Conservation (phyloP, 2,329 filamentous ascomycete species). For the Trichoderma brevicompactum region DNA sequence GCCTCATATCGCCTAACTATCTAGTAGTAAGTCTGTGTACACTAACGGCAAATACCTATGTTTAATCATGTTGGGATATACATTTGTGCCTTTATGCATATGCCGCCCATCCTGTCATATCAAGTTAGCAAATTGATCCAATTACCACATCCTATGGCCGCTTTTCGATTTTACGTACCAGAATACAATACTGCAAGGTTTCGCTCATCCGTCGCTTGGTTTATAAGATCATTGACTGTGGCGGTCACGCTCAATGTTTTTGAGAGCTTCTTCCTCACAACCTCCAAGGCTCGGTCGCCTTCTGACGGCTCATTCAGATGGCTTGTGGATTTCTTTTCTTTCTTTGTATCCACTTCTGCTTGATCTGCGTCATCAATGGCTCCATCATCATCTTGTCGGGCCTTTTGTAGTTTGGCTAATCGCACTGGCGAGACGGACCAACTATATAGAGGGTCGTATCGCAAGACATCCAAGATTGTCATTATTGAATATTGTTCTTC, state of each 20-base stretch:
- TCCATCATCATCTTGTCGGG: slow-evolving; percentile 55
- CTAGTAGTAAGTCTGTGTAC: background rate
- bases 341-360: slow-evolving; percentile 49
- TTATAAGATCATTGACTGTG: slow-evolving; percentile 95
- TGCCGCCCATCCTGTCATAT: slow-evolving; percentile 50
- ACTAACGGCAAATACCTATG: background rate
- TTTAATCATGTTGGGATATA: no score
- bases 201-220: slow-evolving; percentile 89
- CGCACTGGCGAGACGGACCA: slow-evolving; percentile 84
- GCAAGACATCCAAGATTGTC: slow-evolving; percentile 95
- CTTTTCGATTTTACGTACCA: slow-evolving; percentile 55
- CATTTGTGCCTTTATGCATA: slow-evolving; percentile 44
- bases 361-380: slow-evolving; percentile 45
- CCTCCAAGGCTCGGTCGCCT: slow-evolving; percentile 86
- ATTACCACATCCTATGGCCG: background rate
- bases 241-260: slow-evolving; percentile 93
- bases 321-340: slow-evolving; percentile 41
- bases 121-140: slow-evolving; percentile 1
- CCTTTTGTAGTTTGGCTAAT: slow-evolving; percentile 67
- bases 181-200: slow-evolving; percentile 91
- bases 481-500: slow-evolving; percentile 97
- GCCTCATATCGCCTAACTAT: background rate
- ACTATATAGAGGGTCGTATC: slow-evolving; percentile 96
- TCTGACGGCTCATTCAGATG: slow-evolving; percentile 66
- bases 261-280: slow-evolving; percentile 93